Evolutionary conservation across 768 basidiomycete species (phyloP), one percentile per base, ranked within the genome.

Genomic region (Russula griseocarnosa): DNA sequence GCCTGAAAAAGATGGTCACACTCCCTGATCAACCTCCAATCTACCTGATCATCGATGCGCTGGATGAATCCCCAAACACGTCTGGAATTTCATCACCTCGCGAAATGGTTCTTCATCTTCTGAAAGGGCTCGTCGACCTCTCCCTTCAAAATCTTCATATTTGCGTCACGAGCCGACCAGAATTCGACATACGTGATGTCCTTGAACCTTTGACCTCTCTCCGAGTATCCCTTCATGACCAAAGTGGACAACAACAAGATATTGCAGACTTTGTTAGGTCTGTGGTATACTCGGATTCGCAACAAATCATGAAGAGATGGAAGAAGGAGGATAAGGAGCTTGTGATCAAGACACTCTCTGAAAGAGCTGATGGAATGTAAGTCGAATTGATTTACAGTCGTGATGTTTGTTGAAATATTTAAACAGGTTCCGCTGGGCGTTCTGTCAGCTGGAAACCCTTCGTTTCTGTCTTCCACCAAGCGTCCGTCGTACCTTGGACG

Each of bases 361-460:
- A 42, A 24, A 63, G 44, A 18, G 62, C 62, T 0, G 30, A 63
- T 40, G 62, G 62, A 1, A 58, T 58, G 62, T 63, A 49, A 47
- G 62, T 20, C 7, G 14, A 16, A 32, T 61, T 1, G 1, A 10
- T 13, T 9, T 3, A 14, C 16, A 2, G 13, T 13, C 16, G 14
- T 26, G 8, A 18, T 53, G 0, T 13, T 26, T 32, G 16, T 52
- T 24, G 22, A 32, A 24, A 8, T 20, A 1, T 36, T 28, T 3
- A 16, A 58, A 22, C 38, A 58, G 62, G 62, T 63, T 58, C 26
- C 26, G 56, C 0, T 63, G 47, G 44, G 49, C 14, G 8, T 30
- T 20, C n/a, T 58, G 49, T 20, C 44, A 63, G 28, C 36, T 63
- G 18, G 56, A 63, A 22, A 13, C 8, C 11, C 28, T 63, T 14